phyloP scores from a whole-genome alignment of 2,329 filamentous ascomycete species.

The Elsinoe australis region DNA sequence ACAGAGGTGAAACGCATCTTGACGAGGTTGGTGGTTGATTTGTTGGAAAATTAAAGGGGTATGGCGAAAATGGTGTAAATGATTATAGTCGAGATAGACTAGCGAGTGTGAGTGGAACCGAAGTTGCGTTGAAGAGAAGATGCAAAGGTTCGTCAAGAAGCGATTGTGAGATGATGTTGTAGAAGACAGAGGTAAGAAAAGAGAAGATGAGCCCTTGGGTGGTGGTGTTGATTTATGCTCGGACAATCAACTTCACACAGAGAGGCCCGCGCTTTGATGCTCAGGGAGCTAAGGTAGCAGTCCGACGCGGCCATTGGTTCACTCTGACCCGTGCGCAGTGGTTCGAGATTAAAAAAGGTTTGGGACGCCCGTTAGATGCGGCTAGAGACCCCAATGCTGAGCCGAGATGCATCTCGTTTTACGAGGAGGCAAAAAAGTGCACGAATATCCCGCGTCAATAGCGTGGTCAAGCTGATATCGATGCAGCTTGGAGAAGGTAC shows the following conservation, averaged over 20 bases:
- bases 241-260: slow-evolving; percentile 8
- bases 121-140: background rate
- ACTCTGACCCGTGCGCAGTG: slow-evolving; percentile 4
- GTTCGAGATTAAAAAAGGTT: slow-evolving; percentile 1
- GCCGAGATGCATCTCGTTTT: background rate
- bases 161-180: background rate
- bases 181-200: background rate
- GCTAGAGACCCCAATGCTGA: background rate
- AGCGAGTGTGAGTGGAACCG: slow-evolving; percentile 9
- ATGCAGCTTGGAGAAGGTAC: too few species aligned
- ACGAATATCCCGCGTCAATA: slow-evolving; percentile 5
- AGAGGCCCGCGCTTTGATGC: background rate
- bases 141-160: background rate
- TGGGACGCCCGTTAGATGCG: slow-evolving; percentile 9
- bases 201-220: background rate
- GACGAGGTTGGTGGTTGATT: background rate
- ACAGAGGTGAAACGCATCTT: slow-evolving; percentile 21
- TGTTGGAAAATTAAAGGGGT: background rate
- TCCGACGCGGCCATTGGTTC: slow-evolving; percentile 14
- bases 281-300: slow-evolving; percentile 8
- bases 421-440: slow-evolving; percentile 4
- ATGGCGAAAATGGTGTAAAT: background rate
- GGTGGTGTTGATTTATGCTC: slow-evolving; percentile 7
- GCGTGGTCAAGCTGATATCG: too few species aligned
- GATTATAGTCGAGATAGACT: slow-evolving; percentile 1